Evolutionary conservation across 2,329 filamentous ascomycete species (phyloP), one percentile per base, ranked within the genome.

Genomic region (Bimuria novae-zelandiae): DNA sequence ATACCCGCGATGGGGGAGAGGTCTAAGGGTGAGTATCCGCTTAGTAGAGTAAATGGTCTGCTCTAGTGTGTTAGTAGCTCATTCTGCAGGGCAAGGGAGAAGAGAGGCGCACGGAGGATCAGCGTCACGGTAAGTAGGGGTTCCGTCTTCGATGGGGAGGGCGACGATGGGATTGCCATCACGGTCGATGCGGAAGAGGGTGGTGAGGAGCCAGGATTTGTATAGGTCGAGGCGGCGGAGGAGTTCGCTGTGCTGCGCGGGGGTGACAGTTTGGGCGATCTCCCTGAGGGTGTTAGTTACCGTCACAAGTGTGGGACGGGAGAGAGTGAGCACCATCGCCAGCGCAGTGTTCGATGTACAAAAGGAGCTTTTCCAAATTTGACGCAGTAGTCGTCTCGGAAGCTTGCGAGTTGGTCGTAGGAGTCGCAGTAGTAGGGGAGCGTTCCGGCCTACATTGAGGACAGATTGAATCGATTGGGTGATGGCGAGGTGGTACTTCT

Each of bases 81-180:
- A n/a, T n/a, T n/a, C n/a, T n/a, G n/a, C n/a, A n/a, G n/a, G n/a
- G n/a, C n/a, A 4, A 27, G n/a, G 7, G 8, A 7, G 12, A 16
- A 29, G 14, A 16, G 22, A 12, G 10, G 44, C 51, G 1, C 25
- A 54, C 51, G 39, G 37, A 11, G 25, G 29, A 11, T 5, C 4
- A 14, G 51, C 45, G 16, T 54, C 51, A 29, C 46, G 51, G 16
- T 54, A 54, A 22, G 30, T 50, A 5, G 51, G 51, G n/a, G 29
- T 4, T 23, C 46, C 46, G 8, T 10, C 8, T 33, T 54, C 51
- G 19, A 54, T 54, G 4, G 51, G 47, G 11, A 54, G 27, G 14
- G 45, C 37, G 30, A 54, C 45, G 39, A 54, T 36, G 3, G 51
- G 35, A 45, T 50, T 7, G 11, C 29, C n/a, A 43, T 7, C 17